Evolutionary conservation across 352 stramenopile species (phyloP).

Genomic region (Saprolegnia parasitica): DNA sequence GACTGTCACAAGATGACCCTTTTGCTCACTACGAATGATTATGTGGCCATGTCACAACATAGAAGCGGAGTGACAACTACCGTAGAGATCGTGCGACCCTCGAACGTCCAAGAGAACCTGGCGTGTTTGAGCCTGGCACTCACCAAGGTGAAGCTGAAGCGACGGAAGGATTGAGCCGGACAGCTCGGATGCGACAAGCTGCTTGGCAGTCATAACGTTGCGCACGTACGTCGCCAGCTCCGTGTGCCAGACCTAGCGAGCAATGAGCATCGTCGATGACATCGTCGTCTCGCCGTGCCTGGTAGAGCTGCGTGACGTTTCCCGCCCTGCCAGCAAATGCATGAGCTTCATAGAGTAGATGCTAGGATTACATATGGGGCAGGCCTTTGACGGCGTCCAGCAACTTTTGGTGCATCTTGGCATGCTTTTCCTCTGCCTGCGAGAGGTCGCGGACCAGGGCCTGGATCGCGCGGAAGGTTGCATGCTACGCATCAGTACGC

Average conservation of each 20-base stretch:
- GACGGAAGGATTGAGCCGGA: neutral
- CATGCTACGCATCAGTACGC: neutral
- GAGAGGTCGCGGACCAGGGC: conserved; percentile 7
- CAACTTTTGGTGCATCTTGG: conserved; percentile 24
- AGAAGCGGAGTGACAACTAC: neutral
- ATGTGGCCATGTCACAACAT: too few species aligned
- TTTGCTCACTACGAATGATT: conserved; percentile 3
- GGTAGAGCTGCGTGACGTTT: neutral
- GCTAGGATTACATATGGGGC: conserved; percentile 3
- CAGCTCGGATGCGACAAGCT: neutral
- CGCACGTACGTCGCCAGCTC: neutral
- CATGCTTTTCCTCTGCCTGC: conserved; percentile 19
- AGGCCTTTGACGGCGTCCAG: conserved; percentile 8
- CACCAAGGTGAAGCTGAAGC: neutral
- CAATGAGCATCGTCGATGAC: neutral
- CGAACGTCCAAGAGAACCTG: conserved; percentile 24
- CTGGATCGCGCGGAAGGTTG: conserved; percentile 9
- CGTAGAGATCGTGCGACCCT: conserved; percentile 13
- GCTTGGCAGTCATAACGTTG: neutral
- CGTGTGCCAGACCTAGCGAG: conserved; percentile 21
- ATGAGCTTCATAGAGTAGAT: neutral
- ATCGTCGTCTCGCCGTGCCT: neutral
- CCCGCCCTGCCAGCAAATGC: neutral
- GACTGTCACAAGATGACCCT: neutral
- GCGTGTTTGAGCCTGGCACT: conserved; percentile 15